phyloP scores from a whole-genome alignment of 169 alveolate species.

The Cryptosporidium ubiquitum region DNA sequence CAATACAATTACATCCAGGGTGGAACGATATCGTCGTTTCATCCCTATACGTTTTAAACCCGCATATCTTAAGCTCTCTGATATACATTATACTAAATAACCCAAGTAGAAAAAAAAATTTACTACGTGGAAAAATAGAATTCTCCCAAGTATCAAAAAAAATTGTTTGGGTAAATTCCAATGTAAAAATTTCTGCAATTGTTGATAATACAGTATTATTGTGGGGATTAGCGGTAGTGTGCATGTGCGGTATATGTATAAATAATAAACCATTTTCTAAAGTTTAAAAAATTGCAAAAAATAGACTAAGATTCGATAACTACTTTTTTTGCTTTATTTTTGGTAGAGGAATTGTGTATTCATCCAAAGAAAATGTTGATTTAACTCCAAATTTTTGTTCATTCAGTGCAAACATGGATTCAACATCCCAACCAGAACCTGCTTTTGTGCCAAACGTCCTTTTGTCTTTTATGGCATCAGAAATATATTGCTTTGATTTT shows the following conservation, averaged over 20 bases:
- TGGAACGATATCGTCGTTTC: conserved; percentile 81
- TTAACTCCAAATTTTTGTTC: conserved; percentile 87
- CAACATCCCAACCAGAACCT: conserved; percentile 86
- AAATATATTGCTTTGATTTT: conserved; percentile 32
- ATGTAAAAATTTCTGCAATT: not conserved
- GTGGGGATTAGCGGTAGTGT: conserved; percentile 17
- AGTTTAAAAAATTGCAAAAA: not conserved
- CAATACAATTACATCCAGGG: conserved; percentile 84
- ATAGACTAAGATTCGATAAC: not conserved
- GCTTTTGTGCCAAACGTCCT: conserved; percentile 82
- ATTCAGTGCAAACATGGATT: conserved; percentile 89
- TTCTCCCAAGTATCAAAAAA: not conserved
- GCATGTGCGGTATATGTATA: not conserved
- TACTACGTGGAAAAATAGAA: not conserved
- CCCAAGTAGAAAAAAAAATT: not conserved
- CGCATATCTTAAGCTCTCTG: conserved; percentile 84
- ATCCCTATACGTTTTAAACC: conserved; percentile 88
- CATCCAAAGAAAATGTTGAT: conserved; percentile 84
- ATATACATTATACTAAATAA: conserved; percentile 81
- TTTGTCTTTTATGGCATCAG: conserved; percentile 75
- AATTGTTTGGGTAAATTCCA: not conserved
- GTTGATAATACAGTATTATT: conserved; percentile 1
- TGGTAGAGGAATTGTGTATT: conserved; percentile 79
- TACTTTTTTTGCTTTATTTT: conserved; percentile 21
- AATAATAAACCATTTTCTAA: not conserved